These are phyloP conservation scores for Purpureocillium lavendulum DNA, from an alignment of 2,329 filamentous ascomycete genomes.

Conservation along the genomic window DNA sequence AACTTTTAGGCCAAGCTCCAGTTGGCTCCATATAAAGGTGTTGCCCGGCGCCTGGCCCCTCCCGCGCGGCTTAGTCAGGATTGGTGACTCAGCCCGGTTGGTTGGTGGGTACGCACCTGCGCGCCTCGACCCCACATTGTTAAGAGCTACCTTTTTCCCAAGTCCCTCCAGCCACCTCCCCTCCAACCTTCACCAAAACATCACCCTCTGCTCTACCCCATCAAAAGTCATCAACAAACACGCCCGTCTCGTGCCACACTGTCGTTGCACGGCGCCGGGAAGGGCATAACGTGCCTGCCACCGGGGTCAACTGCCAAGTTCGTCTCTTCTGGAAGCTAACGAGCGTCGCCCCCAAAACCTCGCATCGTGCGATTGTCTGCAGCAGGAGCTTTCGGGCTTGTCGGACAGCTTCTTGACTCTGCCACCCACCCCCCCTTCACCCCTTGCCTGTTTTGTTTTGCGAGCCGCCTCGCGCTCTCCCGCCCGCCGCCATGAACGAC, in stretches of 20 bases:
- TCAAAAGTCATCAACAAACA: no score
- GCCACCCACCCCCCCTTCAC: background rate
- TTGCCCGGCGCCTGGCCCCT: conserved; percentile 1
- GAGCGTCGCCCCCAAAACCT: background rate
- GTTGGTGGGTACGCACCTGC: no score
- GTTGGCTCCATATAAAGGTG: conserved; percentile 5
- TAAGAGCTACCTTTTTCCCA: no score
- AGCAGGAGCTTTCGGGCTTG: background rate
- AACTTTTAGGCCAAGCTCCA: conserved; percentile 3
- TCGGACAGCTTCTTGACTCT: background rate
- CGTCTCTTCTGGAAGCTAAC: conserved; percentile 2
- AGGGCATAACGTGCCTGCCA: no score
- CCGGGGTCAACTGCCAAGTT: no score
- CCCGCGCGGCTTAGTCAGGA: conserved; percentile 17
- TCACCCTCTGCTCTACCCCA: no score
- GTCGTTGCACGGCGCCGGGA: no score
- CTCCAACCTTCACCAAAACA: no score
- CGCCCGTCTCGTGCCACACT: no score
- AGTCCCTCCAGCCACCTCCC: no score
- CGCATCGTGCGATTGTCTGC: background rate
- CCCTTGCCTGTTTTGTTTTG: background rate
- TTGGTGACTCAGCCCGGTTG: no score
- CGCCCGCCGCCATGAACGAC: conserved; percentile 52
- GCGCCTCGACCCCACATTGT: no score
- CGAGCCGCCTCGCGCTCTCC: conserved; percentile 2